phyloP scores from a whole-genome alignment of 768 basidiomycete species.

The Leccinum incarnatum region DNA sequence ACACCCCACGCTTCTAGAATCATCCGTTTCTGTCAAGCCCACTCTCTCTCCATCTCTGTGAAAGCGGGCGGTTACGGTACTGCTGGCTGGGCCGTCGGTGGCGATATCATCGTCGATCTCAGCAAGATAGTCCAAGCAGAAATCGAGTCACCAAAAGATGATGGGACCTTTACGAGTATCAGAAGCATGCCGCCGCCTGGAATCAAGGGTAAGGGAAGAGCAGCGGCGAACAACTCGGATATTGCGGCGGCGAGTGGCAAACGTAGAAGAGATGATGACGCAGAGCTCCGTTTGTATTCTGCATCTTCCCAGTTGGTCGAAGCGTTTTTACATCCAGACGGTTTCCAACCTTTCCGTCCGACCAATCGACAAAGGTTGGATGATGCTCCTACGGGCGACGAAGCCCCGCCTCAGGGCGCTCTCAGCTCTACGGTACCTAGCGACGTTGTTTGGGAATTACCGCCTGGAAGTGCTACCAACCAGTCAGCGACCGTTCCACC shows the following conservation, averaged over 20 bases:
- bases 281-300: slow-evolving; percentile 49
- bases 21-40: slow-evolving; percentile 69
- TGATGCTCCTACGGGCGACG: background rate
- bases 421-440: background rate
- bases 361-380: slow-evolving; percentile 20
- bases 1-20: slow-evolving; percentile 39
- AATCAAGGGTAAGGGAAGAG: slow-evolving; percentile 53
- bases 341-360: slow-evolving; percentile 18
- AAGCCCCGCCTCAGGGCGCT: background rate
- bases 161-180: slow-evolving; percentile 60
- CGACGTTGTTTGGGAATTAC: background rate
- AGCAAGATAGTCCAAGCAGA: slow-evolving; percentile 63
- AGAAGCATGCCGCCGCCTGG: slow-evolving; percentile 49
- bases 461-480: background rate
- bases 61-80: slow-evolving; percentile 93
- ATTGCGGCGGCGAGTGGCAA: slow-evolving; percentile 36
- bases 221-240: slow-evolving; percentile 6
- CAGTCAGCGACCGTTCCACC: slow-evolving; percentile 18
- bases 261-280: slow-evolving; percentile 57
- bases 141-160: slow-evolving; percentile 56
- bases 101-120: slow-evolving; percentile 83
- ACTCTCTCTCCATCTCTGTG: slow-evolving; percentile 70
- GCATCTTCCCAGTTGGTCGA: slow-evolving; percentile 54
- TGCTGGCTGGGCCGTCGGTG: slow-evolving; percentile 84
- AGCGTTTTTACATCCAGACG: slow-evolving; percentile 40